Base-by-base conservation (phyloP, 768 basidiomycete genomes). In the Suillus brevipes region DNA sequence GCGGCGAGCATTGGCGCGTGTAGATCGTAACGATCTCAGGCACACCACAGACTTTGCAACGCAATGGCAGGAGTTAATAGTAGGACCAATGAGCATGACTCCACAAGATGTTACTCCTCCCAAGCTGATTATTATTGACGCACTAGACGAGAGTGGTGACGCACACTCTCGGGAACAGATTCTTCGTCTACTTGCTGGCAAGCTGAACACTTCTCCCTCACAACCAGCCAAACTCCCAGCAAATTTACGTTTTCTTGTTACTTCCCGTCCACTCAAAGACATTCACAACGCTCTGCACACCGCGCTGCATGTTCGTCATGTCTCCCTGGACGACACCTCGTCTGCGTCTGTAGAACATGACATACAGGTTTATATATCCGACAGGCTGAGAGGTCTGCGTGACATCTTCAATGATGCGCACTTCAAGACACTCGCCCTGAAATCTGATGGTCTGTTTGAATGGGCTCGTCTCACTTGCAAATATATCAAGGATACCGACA, bases 91-190 rank as follows among this genome's bases (percentile, higher is more conserved):
- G 3, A 7, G 23, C 25, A 47, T 34, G 13, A 60, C 40, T 12
- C 23, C 47, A 5, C 23, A 23, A 23, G 55, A 60, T 2, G 45
- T 71, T 31, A 12, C 66, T 53, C 66, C 68, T 7, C 75, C 70
- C 20, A 64, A 70, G 13, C 36, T 73, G 18, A 60, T 73, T n/a
- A 61, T 74, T 49, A 69, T 75, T 20, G 75, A 76, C 45, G 73
- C 62, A 4, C 50, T 74, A 37, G 69, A 72, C 43, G 70, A 67
- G 56, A 69, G 67, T 45, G 64, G 64, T 9, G 60, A 68, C 10
- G 34, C 38, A 6, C 31, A 25, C 1, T 34, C 64, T 40, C 67
- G 68, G 18, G 40, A 55, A n/a, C 20, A 23, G 7, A 65, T 74
- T 42, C 70, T 77, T 9, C 2, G 23, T 36, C 25, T 67, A 8